A percentile compares a stretch with the other conserved stretches of the same genome.
Conservation (phyloP, 345 rosid genomes). For the Jatropha curcas region DNA sequence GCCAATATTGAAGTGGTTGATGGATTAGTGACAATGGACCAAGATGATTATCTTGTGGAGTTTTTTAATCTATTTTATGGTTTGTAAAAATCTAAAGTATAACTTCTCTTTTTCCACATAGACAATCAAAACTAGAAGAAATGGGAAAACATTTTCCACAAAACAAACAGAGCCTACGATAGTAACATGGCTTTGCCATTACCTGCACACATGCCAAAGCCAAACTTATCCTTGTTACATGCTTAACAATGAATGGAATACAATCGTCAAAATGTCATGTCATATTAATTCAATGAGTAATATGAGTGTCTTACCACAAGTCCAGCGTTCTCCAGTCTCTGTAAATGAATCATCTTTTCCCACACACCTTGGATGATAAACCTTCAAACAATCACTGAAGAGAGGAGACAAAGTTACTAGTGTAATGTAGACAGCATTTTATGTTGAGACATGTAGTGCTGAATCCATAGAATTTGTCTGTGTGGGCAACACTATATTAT, state of each 20-base stretch:
- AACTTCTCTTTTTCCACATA: not conserved
- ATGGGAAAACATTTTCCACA: too few species aligned
- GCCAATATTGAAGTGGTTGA: not conserved
- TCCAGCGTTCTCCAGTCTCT: slow-evolving; percentile 20
- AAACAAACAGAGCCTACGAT: not conserved
- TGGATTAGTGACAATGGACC: not conserved
- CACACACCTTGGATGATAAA: slow-evolving; percentile 28
- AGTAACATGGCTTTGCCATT: not conserved
- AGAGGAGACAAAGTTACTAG: not conserved
- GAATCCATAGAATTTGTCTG: too few species aligned
- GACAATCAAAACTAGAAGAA: not conserved
- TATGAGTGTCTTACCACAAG: slow-evolving; percentile 24
- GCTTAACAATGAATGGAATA: not conserved
- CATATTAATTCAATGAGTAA: not conserved
- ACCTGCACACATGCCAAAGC: not conserved
- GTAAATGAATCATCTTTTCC: slow-evolving; percentile 6
- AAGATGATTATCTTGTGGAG: not conserved
- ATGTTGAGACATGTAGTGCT: not conserved
- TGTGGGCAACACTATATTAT: not conserved
- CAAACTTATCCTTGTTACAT: not conserved
- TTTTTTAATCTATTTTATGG: not conserved
- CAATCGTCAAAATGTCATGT: not conserved
- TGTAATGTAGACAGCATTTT: not conserved
- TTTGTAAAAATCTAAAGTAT: not conserved
- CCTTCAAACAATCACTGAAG: slow-evolving; percentile 30